Evolutionary conservation across 352 stramenopile species (phyloP), one percentile per base, ranked within the genome.

Genomic region (Phytophthora pluvialis): DNA sequence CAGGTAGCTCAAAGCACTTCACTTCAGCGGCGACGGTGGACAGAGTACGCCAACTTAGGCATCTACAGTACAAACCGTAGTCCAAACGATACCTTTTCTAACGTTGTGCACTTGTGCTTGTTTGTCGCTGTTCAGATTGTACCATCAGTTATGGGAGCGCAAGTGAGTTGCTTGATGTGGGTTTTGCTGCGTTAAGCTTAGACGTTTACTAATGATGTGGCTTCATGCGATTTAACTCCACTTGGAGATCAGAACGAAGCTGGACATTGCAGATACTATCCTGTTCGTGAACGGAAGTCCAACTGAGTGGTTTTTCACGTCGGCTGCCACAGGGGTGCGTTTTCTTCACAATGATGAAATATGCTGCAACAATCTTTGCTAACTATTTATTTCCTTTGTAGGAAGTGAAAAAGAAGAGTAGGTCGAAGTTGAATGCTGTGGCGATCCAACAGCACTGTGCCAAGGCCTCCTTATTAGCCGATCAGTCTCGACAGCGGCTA

Each of bases 241-340:
- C 45, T 40, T 56, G 21, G 18, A 43, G 33, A 10, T 29, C 40
- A 88, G 78, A 61, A 60, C 70, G 12, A 86, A 86, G 53, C 42
- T 91, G 1, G 82, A 91, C 36, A 86, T 91, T 42, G 72, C 62
- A 12, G 82, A 91, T 69, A 72, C 77, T 5, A 70, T 91, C 25
- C 15, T 89, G 15, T 75, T 91, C 48, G 35, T 64, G 8, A 68
- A 74, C n/a, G 82, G 82, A 15, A 68, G 26, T 18, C 68, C 70
- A 7, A 58, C 45, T 7, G 76, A 82, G 33, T 91, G 82, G 82
- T 91, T 78, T 64, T 88, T 81, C 63, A 89, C 82, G 3, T 91
- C 82, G 4, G 52, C 78, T 3, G 39, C 31, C 60, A 86, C 82
- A 5, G 82, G 80, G 26, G 81, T 90, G 47, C 26, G 74, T 54